phyloP scores from a whole-genome alignment of 2,329 filamentous ascomycete species.

The Elsinoe ampelina region DNA sequence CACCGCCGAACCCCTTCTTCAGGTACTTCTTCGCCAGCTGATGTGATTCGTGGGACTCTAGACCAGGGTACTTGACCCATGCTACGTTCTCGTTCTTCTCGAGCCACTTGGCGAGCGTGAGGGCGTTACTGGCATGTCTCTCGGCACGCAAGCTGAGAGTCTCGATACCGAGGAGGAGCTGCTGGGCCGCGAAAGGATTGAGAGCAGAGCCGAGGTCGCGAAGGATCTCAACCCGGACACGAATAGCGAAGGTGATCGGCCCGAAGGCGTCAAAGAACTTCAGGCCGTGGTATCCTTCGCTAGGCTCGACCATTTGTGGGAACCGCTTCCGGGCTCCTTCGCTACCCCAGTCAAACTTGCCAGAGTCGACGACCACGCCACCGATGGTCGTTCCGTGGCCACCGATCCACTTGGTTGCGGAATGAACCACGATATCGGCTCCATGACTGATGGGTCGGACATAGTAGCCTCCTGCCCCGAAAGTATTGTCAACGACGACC shows the following conservation, averaged over 20 bases:
- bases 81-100: conserved; percentile 72
- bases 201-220: conserved; percentile 75
- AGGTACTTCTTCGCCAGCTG: conserved; percentile 79
- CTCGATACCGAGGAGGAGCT: conserved; percentile 80
- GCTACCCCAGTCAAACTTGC: conserved; percentile 88
- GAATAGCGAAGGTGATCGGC: conserved; percentile 69
- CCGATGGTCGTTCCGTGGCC: conserved; percentile 89
- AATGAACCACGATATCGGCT: conserved; percentile 42
- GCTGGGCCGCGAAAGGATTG: conserved; percentile 87
- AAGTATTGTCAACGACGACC: conserved; percentile 77
- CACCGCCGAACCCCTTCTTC: conserved; percentile 73
- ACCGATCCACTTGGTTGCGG: conserved; percentile 94
- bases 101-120: conserved; percentile 71
- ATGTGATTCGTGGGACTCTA: conserved; percentile 73
- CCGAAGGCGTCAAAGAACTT: conserved; percentile 95
- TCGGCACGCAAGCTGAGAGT: conserved; percentile 81
- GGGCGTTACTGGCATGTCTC: conserved; percentile 74
- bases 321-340: conserved; percentile 53
- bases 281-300: conserved; percentile 82
- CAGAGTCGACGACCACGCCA: conserved; percentile 76
- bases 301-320: conserved; percentile 84
- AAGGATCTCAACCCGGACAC: conserved; percentile 79
- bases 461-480: conserved; percentile 87
- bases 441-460: conserved; percentile 79
- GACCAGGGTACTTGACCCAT: conserved; percentile 91